Evolutionary conservation across 208 protist species (phyloP).

Genomic region (Trypanosoma brucei): DNA sequence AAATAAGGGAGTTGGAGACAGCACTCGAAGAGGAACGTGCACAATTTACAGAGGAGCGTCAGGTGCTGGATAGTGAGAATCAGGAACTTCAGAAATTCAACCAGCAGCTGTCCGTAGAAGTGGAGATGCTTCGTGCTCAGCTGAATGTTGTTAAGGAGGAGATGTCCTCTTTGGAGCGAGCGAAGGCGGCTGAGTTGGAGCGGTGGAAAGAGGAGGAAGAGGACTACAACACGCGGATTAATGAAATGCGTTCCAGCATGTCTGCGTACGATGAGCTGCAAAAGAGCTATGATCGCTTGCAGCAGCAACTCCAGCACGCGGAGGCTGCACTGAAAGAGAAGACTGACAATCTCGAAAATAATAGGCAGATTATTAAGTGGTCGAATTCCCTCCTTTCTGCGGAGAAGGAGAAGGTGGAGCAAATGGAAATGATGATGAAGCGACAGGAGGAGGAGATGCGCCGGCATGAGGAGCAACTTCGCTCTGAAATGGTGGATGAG

Average conservation of each 20-base stretch:
- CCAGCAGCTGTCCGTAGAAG: slow-evolving; percentile 79
- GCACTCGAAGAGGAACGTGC: slow-evolving; percentile 72
- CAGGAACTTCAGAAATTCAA: slow-evolving; percentile 69
- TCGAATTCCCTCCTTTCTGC: slow-evolving; percentile 76
- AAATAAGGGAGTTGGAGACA: slow-evolving; percentile 74
- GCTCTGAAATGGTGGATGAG: slow-evolving; percentile 64
- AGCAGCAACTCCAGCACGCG: slow-evolving; percentile 73
- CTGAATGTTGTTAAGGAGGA: slow-evolving; percentile 48
- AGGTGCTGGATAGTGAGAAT: slow-evolving; percentile 58
- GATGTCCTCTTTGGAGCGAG: slow-evolving; percentile 48
- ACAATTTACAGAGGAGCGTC: slow-evolving; percentile 71
- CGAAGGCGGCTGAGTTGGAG: slow-evolving; percentile 77
- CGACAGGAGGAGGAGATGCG: slow-evolving; percentile 79
- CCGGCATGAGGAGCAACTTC: slow-evolving; percentile 65
- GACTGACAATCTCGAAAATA: slow-evolving; percentile 71
- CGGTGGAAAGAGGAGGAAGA: slow-evolving; percentile 59
- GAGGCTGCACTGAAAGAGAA: slow-evolving; percentile 72
- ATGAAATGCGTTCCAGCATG: slow-evolving; percentile 57
- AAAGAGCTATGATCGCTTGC: slow-evolving; percentile 74
- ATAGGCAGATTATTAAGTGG: slow-evolving; percentile 86
- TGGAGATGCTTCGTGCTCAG: slow-evolving; percentile 69
- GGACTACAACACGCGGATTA: slow-evolving; percentile 48
- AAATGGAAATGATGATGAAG: slow-evolving; percentile 68
- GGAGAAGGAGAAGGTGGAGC: slow-evolving; percentile 82
- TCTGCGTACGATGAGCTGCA: slow-evolving; percentile 73